Conservation (phyloP, 2,329 filamentous ascomycete genomes). For the Cytospora paraplurivora region DNA sequence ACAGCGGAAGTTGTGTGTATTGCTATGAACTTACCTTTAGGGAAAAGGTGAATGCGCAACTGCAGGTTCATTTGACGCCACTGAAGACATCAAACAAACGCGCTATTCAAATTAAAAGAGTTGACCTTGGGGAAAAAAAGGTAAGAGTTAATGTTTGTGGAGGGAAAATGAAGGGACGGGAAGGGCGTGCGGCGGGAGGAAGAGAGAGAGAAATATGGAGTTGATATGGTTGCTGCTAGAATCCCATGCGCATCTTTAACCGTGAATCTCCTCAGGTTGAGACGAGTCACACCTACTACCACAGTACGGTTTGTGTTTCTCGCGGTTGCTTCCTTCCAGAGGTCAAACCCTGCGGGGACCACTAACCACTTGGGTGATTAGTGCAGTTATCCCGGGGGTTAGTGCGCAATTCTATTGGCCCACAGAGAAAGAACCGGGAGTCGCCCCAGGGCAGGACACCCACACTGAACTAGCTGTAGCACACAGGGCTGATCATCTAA, state of each 20-base stretch:
- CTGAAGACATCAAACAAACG: constrained; percentile 85
- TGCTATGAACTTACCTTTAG: constrained; percentile 57
- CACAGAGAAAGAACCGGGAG: neutral
- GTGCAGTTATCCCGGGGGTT: neutral
- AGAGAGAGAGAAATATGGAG: constrained; percentile 24
- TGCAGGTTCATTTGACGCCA: constrained; percentile 99
- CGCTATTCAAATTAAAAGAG: constrained; percentile 53
- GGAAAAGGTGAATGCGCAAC: constrained; percentile 59
- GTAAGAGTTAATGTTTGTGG: constrained; percentile 25
- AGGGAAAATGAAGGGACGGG: neutral
- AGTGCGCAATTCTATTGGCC: neutral
- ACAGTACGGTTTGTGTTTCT: too few relatives aligned
- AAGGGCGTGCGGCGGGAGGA: neutral
- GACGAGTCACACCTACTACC: constrained; percentile 2
- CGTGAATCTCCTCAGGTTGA: neutral
- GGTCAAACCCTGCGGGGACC: neutral
- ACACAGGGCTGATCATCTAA: neutral
- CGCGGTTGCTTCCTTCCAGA: neutral
- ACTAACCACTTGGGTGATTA: neutral
- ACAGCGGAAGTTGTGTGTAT: too few relatives aligned
- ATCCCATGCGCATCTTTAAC: constrained; percentile 8
- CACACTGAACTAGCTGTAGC: neutral
- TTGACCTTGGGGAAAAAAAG: constrained; percentile 27
- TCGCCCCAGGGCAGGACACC: neutral
- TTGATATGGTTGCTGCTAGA: constrained; percentile 21